Conservation (phyloP, 257 asterid species). For the Coffea canephora region DNA sequence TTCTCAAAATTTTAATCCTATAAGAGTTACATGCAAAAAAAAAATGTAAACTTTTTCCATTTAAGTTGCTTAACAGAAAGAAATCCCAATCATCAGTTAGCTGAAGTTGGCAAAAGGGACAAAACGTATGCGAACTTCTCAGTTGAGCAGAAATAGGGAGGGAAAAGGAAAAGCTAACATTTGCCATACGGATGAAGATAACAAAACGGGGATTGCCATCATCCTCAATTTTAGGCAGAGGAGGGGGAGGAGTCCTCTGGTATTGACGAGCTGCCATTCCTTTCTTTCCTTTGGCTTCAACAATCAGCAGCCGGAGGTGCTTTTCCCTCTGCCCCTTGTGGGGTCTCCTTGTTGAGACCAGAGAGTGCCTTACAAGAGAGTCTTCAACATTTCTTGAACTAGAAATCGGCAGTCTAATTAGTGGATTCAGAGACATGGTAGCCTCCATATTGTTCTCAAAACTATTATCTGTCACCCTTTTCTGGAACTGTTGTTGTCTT, state of each 20-base stretch:
- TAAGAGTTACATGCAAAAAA: neutral
- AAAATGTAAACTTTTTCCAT: neutral
- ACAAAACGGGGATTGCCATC: constrained; percentile 97
- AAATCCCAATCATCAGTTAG: neutral
- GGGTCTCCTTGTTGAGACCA: constrained; percentile 35
- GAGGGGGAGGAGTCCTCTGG: constrained; percentile 65
- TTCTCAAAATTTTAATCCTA: neutral
- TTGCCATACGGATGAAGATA: constrained; percentile 89
- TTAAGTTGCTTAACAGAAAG: neutral
- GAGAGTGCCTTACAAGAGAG: constrained; percentile 45
- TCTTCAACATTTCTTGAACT: constrained; percentile 40
- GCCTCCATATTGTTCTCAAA: constrained; percentile 41
- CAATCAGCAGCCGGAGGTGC: constrained; percentile 30
- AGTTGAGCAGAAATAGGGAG: neutral
- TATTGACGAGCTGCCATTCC: constrained; percentile 79
- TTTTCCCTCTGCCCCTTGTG: constrained; percentile 20
- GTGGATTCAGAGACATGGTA: constrained; percentile 62
- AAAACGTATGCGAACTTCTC: neutral
- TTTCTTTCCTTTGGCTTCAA: constrained; percentile 86
- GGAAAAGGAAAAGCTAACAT: constrained; percentile 32
- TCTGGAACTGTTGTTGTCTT: neutral
- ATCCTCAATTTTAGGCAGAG: constrained; percentile 89
- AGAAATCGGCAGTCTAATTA: constrained; percentile 55
- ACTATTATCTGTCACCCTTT: neutral
- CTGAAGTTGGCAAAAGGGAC: neutral